A percentile compares a stretch with the other conserved stretches of the same genome.
Evolutionary conservation across 2,329 filamentous ascomycete genomes (phyloP).

Genomic region (Clarireedia monteithiana): DNA sequence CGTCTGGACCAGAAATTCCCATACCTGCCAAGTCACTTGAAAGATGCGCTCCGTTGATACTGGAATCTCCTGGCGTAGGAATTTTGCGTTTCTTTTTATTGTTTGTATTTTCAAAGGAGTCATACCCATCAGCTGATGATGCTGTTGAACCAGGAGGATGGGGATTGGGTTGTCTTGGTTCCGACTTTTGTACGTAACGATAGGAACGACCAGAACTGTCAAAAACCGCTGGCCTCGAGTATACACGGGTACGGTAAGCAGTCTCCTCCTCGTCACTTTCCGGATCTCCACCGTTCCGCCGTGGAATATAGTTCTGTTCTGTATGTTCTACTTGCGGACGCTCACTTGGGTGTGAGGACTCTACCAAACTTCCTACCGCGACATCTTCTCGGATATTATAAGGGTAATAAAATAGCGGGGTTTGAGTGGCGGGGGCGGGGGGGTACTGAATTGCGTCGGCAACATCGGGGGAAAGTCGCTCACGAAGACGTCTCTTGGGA

Average conservation of each 20-base stretch:
- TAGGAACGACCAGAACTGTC: constrained; percentile 37
- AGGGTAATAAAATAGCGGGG: constrained; percentile 71
- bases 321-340: constrained; percentile 26
- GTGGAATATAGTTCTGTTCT: constrained; percentile 32
- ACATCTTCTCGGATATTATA: constrained; percentile 31
- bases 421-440: constrained; percentile 59
- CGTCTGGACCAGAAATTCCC: constrained; percentile 44
- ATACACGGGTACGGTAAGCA: constrained; percentile 30
- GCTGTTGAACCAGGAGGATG: constrained; percentile 59
- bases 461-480: constrained; percentile 77
- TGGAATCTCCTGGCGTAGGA: constrained; percentile 71
- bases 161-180: constrained; percentile 39
- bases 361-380: constrained; percentile 25
- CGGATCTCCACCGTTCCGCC: constrained; percentile 46
- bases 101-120: constrained; percentile 96
- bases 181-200: constrained; percentile 37
- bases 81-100: constrained; percentile 99
- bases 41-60: constrained; percentile 34
- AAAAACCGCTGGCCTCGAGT: constrained; percentile 38
- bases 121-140: constrained; percentile 78
- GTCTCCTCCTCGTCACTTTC: constrained; percentile 54
- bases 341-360: constrained; percentile 25
- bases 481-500: constrained; percentile 80
- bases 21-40: constrained; percentile 58
- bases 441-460: constrained; percentile 79